Evolutionary conservation across 441 rosid genomes (phyloP).

Genomic region (Isatis lusitanica): DNA sequence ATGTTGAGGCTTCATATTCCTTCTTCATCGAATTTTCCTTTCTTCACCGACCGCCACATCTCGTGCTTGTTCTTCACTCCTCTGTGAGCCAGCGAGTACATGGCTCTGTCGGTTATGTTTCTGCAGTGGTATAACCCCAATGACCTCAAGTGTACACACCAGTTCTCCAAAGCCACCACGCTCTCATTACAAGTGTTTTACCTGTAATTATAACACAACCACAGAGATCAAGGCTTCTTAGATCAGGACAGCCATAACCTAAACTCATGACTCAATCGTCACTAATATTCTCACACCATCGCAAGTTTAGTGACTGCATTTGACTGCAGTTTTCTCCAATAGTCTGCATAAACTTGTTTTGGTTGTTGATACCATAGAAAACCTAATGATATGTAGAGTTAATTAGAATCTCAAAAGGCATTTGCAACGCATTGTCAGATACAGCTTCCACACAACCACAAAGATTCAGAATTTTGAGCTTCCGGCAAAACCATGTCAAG

Average conservation of each 20-base stretch:
- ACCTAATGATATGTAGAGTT: not conserved
- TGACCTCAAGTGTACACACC: slow-evolving; percentile 75
- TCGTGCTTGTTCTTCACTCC: slow-evolving; percentile 61
- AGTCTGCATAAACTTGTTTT: slow-evolving; percentile 47
- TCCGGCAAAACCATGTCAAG: slow-evolving; percentile 56
- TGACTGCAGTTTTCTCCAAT: slow-evolving; percentile 73
- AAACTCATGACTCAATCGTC: slow-evolving; percentile 83
- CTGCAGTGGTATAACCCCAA: slow-evolving; percentile 82
- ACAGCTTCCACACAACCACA: slow-evolving; percentile 92
- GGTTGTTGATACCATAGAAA: not conserved
- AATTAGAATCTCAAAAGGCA: slow-evolving; percentile 13
- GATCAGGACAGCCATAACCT: slow-evolving; percentile 88
- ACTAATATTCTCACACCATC: slow-evolving; percentile 91
- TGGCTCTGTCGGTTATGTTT: slow-evolving; percentile 82
- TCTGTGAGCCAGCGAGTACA: slow-evolving; percentile 77
- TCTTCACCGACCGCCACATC: slow-evolving; percentile 46
- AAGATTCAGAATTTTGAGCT: slow-evolving; percentile 71
- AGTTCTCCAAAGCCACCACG: slow-evolving; percentile 76
- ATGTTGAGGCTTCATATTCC: slow-evolving; percentile 84
- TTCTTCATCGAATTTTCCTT: slow-evolving; percentile 55
- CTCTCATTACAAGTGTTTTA: slow-evolving; percentile 50
- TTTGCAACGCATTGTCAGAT: slow-evolving; percentile 82
- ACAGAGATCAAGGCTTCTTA: slow-evolving; percentile 76
- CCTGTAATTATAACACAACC: slow-evolving; percentile 85
- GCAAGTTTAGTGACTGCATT: slow-evolving; percentile 74